Percentiles rank a stretch among this genome's conserved stretches.
These are phyloP conservation scores for Halophytophthora batemanensis DNA, from an alignment of 352 stramenopile species.

Conservation along the genomic window DNA sequence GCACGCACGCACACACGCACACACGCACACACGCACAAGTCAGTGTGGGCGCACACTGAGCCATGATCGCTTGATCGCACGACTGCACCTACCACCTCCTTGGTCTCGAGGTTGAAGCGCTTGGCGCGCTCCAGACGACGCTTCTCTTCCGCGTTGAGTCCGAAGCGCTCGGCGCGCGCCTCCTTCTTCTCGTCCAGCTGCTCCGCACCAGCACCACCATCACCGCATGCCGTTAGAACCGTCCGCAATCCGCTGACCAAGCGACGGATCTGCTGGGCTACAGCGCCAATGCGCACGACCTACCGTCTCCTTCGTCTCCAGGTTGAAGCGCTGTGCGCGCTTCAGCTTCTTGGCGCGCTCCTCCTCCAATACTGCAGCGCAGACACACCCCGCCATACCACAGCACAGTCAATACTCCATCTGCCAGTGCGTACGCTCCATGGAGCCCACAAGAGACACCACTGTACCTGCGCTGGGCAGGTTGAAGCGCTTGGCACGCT, in stretches of 20 bases:
- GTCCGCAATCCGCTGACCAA: too few species aligned
- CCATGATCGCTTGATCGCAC: too few species aligned
- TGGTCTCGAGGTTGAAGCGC: slow-evolving; percentile 80
- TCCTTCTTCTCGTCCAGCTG: slow-evolving; percentile 84
- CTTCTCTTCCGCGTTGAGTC: slow-evolving; percentile 79
- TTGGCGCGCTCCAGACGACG: slow-evolving; percentile 78
- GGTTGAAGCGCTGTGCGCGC: slow-evolving; percentile 69
- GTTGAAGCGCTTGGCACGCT: slow-evolving; percentile 81
- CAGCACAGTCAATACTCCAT: slow-evolving; percentile 2
- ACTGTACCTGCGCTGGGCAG: slow-evolving; percentile 36
- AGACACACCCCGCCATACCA: not conserved
- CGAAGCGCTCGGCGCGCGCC: slow-evolving; percentile 76
- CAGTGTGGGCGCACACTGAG: too few species aligned
- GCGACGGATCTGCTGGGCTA: too few species aligned
- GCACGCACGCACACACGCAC: slow-evolving; percentile 1
- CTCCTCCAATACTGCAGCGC: slow-evolving; percentile 29
- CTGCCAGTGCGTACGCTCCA: not conserved
- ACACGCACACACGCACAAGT: not conserved
- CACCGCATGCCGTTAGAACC: too few species aligned
- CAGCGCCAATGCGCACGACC: slow-evolving; percentile 14
- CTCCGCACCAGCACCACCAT: too few species aligned
- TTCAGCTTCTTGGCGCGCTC: slow-evolving; percentile 71
- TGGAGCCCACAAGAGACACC: not conserved
- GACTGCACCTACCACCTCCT: slow-evolving; percentile 54
- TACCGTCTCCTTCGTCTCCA: slow-evolving; percentile 79